phyloP scores from a whole-genome alignment of 306 rosid genomes.

The Cucumis melo region DNA sequence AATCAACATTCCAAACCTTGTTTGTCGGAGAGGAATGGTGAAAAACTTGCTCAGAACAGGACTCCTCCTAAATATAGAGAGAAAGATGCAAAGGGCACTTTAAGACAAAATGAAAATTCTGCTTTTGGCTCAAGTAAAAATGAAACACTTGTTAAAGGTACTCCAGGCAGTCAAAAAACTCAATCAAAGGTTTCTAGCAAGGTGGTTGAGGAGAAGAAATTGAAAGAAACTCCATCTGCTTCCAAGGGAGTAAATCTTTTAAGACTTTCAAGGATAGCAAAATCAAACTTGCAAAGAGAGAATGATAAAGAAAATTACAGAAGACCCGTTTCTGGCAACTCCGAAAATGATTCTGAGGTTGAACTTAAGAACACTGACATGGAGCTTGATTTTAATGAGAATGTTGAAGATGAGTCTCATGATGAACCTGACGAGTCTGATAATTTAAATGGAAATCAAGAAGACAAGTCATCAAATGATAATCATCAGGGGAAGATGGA shows the following conservation, averaged over 20 bases:
- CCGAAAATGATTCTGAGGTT: constrained; percentile 79
- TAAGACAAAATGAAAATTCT: constrained; percentile 67
- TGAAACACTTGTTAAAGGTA: constrained; percentile 63
- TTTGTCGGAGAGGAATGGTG: constrained; percentile 71
- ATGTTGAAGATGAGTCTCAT: constrained; percentile 57
- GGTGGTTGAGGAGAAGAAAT: constrained; percentile 44
- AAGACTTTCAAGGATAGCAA: constrained; percentile 89
- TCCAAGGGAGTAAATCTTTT: constrained; percentile 63
- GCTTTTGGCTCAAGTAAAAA: constrained; percentile 34
- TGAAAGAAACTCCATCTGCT: constrained; percentile 40
- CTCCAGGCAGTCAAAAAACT: constrained; percentile 52
- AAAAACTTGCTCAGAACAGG: constrained; percentile 48
- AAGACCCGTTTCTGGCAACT: constrained; percentile 52
- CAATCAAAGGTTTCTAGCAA: constrained; percentile 61
- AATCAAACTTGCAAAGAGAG: constrained; percentile 71
- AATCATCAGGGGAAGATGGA: constrained; percentile 40
- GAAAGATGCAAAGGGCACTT: constrained; percentile 47
- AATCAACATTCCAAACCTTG: constrained; percentile 51
- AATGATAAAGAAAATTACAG: constrained; percentile 96
- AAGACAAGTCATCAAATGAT: constrained; percentile 32
- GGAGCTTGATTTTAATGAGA: constrained; percentile 96
- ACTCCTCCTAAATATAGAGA: constrained; percentile 80
- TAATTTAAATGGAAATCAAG: constrained; percentile 28
- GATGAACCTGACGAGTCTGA: constrained; percentile 70
- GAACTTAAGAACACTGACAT: constrained; percentile 90